Evolutionary conservation across 352 stramenopile species (phyloP), one percentile per base, ranked within the genome.

Genomic region (Pythium brassicae): DNA sequence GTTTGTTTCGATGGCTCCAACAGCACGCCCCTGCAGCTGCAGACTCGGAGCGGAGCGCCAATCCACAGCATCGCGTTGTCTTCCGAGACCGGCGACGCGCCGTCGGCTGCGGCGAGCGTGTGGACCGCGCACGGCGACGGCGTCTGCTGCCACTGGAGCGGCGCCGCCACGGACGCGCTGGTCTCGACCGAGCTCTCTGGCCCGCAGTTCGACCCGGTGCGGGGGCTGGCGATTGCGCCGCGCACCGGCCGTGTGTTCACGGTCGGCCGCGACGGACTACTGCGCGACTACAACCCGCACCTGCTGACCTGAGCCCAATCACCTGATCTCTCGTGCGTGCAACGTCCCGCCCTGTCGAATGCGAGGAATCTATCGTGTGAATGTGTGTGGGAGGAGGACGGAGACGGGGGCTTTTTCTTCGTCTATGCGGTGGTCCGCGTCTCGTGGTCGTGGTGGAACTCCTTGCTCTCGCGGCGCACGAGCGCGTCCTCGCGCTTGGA

Each of bases 111-210:
- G 1, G 8, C 40, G 49, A 46, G 50, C 19, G 68, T 78, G 2
- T 92, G 78, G 78, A 86, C 78, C 19, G 76, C 76, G 2, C 75
- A 87, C 25, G 71, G 72, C 5, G 78, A 92, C 35, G 78, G 81
- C 25, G 56, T 54, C 12, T 83, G 74, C 55, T 76, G 70, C 53
- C 74, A 71, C 39, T 92, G 81, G 81, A 73, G 45, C 44, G 53
- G 66, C n/a, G 19, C 79, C 14, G 52, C 17, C 2, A 39, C 32
- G 14, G 26, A 20, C 29, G 29, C 56, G 6, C 37, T 7, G 6
- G 37, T 86, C 11, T 62, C 57, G 2, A 86, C 68, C 4, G 68
- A 83, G 51, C 67, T 89, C 7, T 86, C 79, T 0, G 81, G 81
- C 20, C 81, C 81, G 25, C 56, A 76, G 20, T 92, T 83, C 55